Conservation (phyloP, 2,329 filamentous ascomycete genomes). For the Meredithiella fracta region DNA sequence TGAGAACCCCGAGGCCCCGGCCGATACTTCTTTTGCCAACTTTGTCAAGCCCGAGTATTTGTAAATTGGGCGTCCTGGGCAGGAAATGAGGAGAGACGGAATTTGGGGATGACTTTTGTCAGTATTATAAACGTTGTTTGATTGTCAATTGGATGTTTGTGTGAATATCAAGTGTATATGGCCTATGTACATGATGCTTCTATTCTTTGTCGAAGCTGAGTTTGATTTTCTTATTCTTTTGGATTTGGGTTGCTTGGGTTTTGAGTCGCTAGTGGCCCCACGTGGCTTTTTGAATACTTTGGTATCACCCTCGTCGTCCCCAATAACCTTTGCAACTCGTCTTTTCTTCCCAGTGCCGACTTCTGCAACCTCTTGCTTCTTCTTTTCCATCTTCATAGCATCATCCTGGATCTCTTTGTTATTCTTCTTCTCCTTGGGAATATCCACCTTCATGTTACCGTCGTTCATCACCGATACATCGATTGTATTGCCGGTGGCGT, state of each 20-base stretch:
- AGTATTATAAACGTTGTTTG: slow-evolving; percentile 7
- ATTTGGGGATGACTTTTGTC: neutral
- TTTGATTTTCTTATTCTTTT: slow-evolving; percentile 48
- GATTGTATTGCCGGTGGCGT: slow-evolving; percentile 53
- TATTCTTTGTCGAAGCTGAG: slow-evolving; percentile 50
- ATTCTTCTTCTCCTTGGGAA: neutral
- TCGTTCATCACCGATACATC: slow-evolving; percentile 28
- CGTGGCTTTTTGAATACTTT: slow-evolving; percentile 11
- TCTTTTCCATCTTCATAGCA: slow-evolving; percentile 13
- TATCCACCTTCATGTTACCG: slow-evolving; percentile 22
- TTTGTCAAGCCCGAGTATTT: slow-evolving; percentile 90
- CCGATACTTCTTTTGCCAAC: slow-evolving; percentile 80
- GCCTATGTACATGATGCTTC: neutral
- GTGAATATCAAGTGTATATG: neutral
- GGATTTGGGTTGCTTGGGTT: slow-evolving; percentile 9
- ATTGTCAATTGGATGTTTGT: neutral
- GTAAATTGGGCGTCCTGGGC: slow-evolving; percentile 32
- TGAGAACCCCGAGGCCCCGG: slow-evolving; percentile 53
- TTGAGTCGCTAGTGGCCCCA: slow-evolving; percentile 10
- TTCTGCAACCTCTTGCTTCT: slow-evolving; percentile 22
- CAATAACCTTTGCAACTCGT: slow-evolving; percentile 36
- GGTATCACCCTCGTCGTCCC: slow-evolving; percentile 21
- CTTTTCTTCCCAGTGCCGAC: slow-evolving; percentile 36
- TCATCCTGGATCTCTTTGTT: slow-evolving; percentile 14
- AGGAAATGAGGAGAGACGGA: neutral